Conservation (phyloP, 345 rosid species). For the Litchi chinensis region DNA sequence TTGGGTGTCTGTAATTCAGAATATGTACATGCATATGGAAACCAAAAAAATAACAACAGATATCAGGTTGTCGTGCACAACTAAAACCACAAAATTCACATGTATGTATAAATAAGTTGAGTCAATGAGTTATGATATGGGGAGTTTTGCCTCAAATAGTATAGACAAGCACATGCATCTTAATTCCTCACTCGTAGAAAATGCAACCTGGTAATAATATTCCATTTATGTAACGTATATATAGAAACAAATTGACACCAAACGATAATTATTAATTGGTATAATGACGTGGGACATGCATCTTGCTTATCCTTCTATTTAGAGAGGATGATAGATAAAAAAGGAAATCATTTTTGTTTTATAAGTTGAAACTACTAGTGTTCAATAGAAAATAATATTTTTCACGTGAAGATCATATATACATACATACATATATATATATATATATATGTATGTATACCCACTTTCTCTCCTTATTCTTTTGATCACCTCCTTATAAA, state of each 20-base stretch:
- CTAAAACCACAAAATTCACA: too few species aligned
- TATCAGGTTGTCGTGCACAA: too few species aligned
- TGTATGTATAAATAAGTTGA: neutral
- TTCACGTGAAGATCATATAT: neutral
- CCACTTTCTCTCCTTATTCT: neutral
- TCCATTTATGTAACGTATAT: neutral
- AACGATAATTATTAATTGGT: slow-evolving; percentile 5
- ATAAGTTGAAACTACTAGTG: neutral
- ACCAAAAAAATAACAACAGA: neutral
- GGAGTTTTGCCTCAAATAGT: neutral
- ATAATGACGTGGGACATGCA: neutral
- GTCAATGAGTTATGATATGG: neutral
- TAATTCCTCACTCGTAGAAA: slow-evolving; percentile 4
- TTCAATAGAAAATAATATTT: neutral
- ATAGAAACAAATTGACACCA: neutral
- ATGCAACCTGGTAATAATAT: neutral
- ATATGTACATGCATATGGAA: neutral
- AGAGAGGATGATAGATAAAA: neutral
- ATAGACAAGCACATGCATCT: slow-evolving; percentile 5
- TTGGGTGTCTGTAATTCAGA: neutral
- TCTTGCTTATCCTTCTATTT: neutral
- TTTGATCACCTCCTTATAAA: neutral
- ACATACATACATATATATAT: too few species aligned
- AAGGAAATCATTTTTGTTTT: too few species aligned
- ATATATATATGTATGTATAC: neutral